Evolutionary conservation across 192 early-diverging fungal genomes (phyloP).

Genomic region (Backusella tarrabulga): DNA sequence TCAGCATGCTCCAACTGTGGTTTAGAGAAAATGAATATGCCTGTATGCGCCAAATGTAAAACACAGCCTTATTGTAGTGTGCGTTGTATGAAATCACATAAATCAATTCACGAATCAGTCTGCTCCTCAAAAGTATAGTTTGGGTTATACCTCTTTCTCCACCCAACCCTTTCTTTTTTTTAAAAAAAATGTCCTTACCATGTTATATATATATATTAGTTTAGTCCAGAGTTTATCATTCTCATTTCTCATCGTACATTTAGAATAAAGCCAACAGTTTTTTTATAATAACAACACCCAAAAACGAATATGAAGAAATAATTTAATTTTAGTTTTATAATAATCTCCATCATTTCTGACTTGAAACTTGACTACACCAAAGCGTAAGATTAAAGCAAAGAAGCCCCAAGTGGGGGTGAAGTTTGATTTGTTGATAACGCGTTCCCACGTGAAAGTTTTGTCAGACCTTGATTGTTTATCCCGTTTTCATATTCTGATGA

Average conservation of each 20-base stretch:
- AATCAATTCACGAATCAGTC: not conserved
- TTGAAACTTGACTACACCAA: not conserved
- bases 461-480: not conserved
- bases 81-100: slow-evolving; percentile 17
- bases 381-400: not conserved
- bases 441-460: not conserved
- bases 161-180: not conserved
- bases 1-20: slow-evolving; percentile 6
- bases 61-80: slow-evolving; percentile 7
- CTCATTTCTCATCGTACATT: slow-evolving; percentile 1
- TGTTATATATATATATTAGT: not conserved
- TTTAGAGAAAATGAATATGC: slow-evolving; percentile 11
- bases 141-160: not conserved
- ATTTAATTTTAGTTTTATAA: not conserved
- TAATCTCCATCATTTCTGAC: not conserved
- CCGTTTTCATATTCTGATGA: not conserved
- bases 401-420: not conserved
- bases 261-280: not conserved
- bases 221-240: not conserved
- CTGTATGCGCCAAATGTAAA: slow-evolving; percentile 23
- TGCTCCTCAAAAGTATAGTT: not conserved
- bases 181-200: not conserved
- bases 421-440: not conserved
- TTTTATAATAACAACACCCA: not conserved
- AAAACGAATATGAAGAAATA: not conserved